phyloP scores from a whole-genome alignment of 768 basidiomycete species.

The Leccinum ochraceum region DNA sequence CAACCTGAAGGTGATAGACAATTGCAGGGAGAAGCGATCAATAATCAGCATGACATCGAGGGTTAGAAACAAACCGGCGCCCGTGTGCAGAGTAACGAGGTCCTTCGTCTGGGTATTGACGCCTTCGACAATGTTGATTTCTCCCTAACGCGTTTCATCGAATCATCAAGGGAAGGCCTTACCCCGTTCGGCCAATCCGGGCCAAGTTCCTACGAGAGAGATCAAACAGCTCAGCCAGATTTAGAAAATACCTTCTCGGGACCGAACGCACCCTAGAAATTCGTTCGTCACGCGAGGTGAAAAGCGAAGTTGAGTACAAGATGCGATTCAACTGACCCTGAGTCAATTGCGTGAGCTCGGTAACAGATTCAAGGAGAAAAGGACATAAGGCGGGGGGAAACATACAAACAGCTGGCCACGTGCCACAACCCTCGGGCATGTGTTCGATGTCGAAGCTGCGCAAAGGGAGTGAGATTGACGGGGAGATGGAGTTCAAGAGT shows the following conservation, averaged over 20 bases:
- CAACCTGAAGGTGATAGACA: constrained; percentile 24
- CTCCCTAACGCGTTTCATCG: constrained; percentile 22
- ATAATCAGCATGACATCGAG: neutral
- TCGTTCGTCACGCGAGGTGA: neutral
- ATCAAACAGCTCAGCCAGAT: neutral
- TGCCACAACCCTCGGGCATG: constrained; percentile 43
- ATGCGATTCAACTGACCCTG: constrained; percentile 20
- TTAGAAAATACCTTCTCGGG: neutral
- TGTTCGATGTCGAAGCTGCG: constrained; percentile 37
- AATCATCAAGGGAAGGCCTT: neutral
- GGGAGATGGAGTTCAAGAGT: neutral
- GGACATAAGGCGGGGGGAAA: neutral
- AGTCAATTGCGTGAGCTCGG: neutral
- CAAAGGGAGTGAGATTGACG: neutral
- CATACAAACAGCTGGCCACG: constrained; percentile 41
- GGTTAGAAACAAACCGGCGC: constrained; percentile 16
- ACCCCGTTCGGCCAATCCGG: constrained; percentile 30
- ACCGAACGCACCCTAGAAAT: constrained; percentile 22
- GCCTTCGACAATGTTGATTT: constrained; percentile 38
- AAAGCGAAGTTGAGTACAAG: neutral
- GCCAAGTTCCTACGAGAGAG: constrained; percentile 26
- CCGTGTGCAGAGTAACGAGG: constrained; percentile 31
- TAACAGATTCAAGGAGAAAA: neutral
- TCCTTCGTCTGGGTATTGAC: constrained; percentile 32
- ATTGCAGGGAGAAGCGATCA: neutral